phyloP scores from a whole-genome alignment of 1,284 basidiomycete species.

The Rhodotorula sp. region DNA sequence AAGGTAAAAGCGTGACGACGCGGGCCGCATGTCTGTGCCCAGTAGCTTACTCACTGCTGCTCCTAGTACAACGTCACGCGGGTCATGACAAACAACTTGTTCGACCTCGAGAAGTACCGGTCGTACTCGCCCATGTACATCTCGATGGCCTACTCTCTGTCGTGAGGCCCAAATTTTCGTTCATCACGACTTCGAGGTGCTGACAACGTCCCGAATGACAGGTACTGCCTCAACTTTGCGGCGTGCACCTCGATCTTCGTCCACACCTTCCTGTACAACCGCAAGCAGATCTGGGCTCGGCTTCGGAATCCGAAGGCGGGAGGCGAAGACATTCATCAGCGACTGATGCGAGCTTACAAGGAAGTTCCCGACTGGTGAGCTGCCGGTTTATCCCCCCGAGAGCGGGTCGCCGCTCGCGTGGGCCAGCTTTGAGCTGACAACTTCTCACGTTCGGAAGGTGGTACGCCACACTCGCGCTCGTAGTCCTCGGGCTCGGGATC shows the following conservation, averaged over 20 bases:
- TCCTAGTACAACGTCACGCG: constrained; percentile 39
- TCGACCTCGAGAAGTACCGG: constrained; percentile 69
- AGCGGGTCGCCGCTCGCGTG: no score
- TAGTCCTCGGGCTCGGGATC: constrained; percentile 63
- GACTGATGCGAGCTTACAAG: constrained; percentile 83
- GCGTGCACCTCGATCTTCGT: constrained; percentile 61
- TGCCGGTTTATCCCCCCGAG: not conserved
- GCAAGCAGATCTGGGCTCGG: constrained; percentile 69
- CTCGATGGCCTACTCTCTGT: constrained; percentile 78
- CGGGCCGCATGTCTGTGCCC: no score
- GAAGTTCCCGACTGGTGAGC: constrained; percentile 85
- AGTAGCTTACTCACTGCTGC: not conserved
- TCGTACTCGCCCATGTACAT: constrained; percentile 86
- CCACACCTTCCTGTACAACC: constrained; percentile 84
- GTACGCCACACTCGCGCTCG: not conserved
- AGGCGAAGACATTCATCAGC: constrained; percentile 90
- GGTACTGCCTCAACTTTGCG: constrained; percentile 81
- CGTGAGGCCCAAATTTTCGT: constrained; percentile 43
- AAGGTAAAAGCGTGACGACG: constrained; percentile 55
- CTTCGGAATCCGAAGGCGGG: constrained; percentile 72
- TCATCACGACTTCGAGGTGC: not conserved
- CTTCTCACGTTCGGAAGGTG: not conserved
- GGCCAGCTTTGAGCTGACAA: not conserved
- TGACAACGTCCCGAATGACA: not conserved
- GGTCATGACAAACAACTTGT: constrained; percentile 63